Conservation (phyloP, 192 early-diverging fungal genomes). For the Podila verticillata region DNA sequence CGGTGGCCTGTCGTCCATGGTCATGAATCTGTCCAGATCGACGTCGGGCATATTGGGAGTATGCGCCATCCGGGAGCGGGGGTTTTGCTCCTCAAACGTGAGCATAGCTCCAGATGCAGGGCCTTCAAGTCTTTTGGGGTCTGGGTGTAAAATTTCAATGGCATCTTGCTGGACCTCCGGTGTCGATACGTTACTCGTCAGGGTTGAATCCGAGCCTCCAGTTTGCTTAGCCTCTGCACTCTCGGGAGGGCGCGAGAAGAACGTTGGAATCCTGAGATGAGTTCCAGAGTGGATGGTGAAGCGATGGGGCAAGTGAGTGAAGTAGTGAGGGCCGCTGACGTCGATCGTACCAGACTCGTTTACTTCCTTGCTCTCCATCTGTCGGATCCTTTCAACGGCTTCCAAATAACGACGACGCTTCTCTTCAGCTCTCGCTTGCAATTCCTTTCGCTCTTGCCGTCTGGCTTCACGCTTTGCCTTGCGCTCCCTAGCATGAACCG, state of each 20-base stretch:
- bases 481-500: constrained; percentile 15
- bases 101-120: no score
- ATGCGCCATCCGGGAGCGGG: no score
- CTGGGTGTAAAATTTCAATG: no score
- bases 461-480: constrained; percentile 19
- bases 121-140: no score
- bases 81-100: no score
- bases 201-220: no score
- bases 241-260: neutral
- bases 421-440: constrained; percentile 9
- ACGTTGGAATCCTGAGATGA: neutral
- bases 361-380: neutral
- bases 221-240: no score
- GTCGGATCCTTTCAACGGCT: constrained; percentile 4
- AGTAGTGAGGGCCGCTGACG: constrained; percentile 1
- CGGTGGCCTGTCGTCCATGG: neutral
- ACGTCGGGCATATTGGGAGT: no score
- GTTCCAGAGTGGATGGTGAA: neutral
- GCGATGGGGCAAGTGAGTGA: constrained; percentile 9
- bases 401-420: neutral
- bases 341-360: no score
- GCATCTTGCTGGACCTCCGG: no score
- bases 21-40: neutral
- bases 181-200: no score
- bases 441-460: constrained; percentile 6